These are phyloP conservation scores for Calocybe gambosa DNA, from an alignment of 1,284 basidiomycete species.

Conservation along the genomic window DNA sequence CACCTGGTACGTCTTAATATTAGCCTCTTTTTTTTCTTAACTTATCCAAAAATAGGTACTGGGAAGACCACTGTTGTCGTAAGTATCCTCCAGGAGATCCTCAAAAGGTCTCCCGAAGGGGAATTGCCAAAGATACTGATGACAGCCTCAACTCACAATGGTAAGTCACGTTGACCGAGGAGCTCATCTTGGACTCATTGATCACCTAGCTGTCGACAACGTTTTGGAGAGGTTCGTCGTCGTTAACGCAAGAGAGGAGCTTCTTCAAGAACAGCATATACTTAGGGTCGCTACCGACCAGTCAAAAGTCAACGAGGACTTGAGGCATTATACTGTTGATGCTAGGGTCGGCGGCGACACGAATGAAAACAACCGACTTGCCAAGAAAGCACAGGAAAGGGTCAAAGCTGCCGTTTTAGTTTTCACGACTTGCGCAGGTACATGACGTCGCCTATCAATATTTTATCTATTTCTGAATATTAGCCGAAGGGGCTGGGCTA, in stretches of 20 bases:
- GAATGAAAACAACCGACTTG: constrained; percentile 49
- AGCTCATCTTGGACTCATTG: neutral
- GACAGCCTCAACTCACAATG: constrained; percentile 66
- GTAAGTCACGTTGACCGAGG: constrained; percentile 21
- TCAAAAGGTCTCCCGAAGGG: constrained; percentile 23
- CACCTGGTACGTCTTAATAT: constrained; percentile 40
- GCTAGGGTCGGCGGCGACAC: constrained; percentile 60
- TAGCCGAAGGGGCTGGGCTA: constrained; percentile 42
- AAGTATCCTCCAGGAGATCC: constrained; percentile 44
- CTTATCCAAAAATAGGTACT: constrained; percentile 36
- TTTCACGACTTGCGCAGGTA: constrained; percentile 58
- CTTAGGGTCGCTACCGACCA: constrained; percentile 60
- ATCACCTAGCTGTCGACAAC: constrained; percentile 52
- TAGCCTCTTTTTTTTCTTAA: neutral
- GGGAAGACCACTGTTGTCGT: constrained; percentile 67
- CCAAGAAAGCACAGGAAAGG: constrained; percentile 51
- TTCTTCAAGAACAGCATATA: constrained; percentile 48
- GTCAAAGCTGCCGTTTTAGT: constrained; percentile 49
- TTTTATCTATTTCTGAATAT: neutral
- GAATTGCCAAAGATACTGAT: constrained; percentile 47
- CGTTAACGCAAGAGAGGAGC: constrained; percentile 33
- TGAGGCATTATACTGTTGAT: constrained; percentile 53
- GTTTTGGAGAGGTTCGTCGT: constrained; percentile 56
- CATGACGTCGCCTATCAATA: neutral
- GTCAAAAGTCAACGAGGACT: constrained; percentile 48